Evolutionary conservation across 192 early-diverging fungal genomes (phyloP).

Genomic region (Coemansia sp.): DNA sequence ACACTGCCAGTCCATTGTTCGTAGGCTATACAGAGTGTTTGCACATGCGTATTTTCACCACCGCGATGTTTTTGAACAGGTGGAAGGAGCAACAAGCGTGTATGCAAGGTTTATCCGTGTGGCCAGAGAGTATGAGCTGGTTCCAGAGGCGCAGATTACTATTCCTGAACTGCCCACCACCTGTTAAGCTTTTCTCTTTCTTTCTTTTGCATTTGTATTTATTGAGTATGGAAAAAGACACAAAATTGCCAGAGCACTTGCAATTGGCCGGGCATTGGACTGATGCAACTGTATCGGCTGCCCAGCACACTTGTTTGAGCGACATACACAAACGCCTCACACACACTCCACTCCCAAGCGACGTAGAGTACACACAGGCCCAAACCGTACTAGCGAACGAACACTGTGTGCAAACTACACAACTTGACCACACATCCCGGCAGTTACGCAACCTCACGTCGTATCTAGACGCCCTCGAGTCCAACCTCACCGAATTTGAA

Average conservation of each 20-base stretch:
- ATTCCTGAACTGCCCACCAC: slow-evolving; percentile 59
- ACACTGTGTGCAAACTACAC: no score
- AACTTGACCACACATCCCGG: no score
- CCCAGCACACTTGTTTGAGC: slow-evolving; percentile 7
- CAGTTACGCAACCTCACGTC: no score
- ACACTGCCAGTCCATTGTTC: slow-evolving; percentile 81
- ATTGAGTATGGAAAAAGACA: background rate
- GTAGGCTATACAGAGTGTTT: slow-evolving; percentile 96
- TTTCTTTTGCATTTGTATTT: background rate
- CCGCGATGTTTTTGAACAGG: slow-evolving; percentile 79
- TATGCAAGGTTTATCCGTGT: slow-evolving; percentile 73
- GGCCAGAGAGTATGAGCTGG: slow-evolving; percentile 60
- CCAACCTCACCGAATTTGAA: slow-evolving; percentile 20
- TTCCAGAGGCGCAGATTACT: slow-evolving; percentile 67
- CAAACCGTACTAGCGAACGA: no score
- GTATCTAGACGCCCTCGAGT: slow-evolving; percentile 17
- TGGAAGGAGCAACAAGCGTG: slow-evolving; percentile 72
- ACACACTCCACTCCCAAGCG: no score
- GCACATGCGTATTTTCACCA: slow-evolving; percentile 95
- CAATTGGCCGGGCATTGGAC: slow-evolving; percentile 27
- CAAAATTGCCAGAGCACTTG: slow-evolving; percentile 18
- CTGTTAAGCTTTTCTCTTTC: background rate
- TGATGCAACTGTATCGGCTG: background rate
- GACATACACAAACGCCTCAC: background rate
- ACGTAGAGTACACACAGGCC: no score